These are phyloP conservation scores for Davidsoniella eucalypti DNA, from an alignment of 2,329 filamentous ascomycete species.

Conservation along the genomic window DNA sequence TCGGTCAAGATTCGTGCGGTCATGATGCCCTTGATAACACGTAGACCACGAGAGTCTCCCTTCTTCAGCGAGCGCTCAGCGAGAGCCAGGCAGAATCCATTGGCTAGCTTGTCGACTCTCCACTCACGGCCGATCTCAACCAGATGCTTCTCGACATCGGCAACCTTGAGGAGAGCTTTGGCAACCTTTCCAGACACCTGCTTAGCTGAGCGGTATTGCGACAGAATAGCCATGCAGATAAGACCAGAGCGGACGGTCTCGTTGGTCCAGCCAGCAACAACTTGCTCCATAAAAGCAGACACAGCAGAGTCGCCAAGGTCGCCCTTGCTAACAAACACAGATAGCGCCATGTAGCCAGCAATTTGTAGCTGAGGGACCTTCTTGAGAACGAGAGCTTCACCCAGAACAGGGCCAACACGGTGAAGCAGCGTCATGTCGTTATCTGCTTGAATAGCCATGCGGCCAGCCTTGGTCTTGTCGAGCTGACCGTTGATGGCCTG, in stretches of 20 bases:
- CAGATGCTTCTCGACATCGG: conserved; percentile 42
- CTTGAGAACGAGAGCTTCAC: conserved; percentile 59
- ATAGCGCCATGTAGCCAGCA: conserved; percentile 80
- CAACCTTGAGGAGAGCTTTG: conserved; percentile 49
- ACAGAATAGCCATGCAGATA: conserved; percentile 64
- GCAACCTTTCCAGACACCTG: conserved; percentile 54
- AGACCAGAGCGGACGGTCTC: conserved; percentile 60
- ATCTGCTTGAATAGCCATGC: conserved; percentile 58
- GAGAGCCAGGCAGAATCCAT: conserved; percentile 52
- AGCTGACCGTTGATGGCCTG: conserved; percentile 75
- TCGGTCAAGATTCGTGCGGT: conserved; percentile 43
- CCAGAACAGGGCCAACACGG: conserved; percentile 50
- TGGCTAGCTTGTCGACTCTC: conserved; percentile 52
- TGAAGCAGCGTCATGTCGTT: conserved; percentile 66
- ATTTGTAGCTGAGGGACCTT: conserved; percentile 65
- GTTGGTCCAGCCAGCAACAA: conserved; percentile 58
- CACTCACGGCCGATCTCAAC: conserved; percentile 46
- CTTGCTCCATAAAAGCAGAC: conserved; percentile 79
- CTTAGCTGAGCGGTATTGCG: conserved; percentile 58
- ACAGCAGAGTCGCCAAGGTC: conserved; percentile 62
- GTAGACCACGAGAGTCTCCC: conserved; percentile 38
- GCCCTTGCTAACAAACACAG: conserved; percentile 71
- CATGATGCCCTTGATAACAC: conserved; percentile 44
- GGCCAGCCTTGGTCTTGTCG: conserved; percentile 59
- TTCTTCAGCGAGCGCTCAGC: conserved; percentile 45